Percentiles rank a stretch among this genome's conserved stretches.
Conservation (phyloP, 1,284 basidiomycete species). For the Sporisorium scitamineum region DNA sequence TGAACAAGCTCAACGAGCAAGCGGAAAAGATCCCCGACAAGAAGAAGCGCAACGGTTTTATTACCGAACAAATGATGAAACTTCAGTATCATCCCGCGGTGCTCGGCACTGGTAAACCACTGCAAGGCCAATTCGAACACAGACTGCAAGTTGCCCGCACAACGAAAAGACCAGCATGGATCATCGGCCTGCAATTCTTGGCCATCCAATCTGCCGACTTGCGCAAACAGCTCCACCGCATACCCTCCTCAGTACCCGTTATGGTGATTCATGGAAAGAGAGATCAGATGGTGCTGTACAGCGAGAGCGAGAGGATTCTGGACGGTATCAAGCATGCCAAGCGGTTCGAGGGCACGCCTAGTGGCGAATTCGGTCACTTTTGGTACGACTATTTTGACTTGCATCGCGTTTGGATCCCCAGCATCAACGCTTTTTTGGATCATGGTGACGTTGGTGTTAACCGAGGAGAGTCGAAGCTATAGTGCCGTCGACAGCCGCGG, state of each 20-base stretch:
- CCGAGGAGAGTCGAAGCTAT: conserved; percentile 10
- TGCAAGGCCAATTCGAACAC: conserved; percentile 25
- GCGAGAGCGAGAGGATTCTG: conserved; percentile 52
- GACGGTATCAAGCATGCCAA: conserved; percentile 49
- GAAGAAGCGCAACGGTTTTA: conserved; percentile 35
- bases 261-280: conserved; percentile 58
- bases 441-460: conserved; percentile 12
- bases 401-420: conserved; percentile 32
- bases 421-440: conserved; percentile 49
- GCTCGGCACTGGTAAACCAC: conserved; percentile 14
- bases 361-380: conserved; percentile 53
- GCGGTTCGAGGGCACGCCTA: conserved; percentile 20
- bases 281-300: conserved; percentile 62
- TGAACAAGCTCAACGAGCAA: conserved; percentile 21
- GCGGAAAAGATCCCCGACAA: conserved; percentile 24
- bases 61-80: conserved; percentile 50
- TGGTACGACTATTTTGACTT: conserved; percentile 62
- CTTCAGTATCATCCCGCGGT: conserved; percentile 59
- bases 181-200: conserved; percentile 53
- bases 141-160: conserved; percentile 30
- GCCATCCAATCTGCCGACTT: conserved; percentile 51
- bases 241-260: conserved; percentile 38
- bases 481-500: neutral
- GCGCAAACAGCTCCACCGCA: conserved; percentile 33
- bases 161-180: conserved; percentile 35